Base-by-base conservation (phyloP, 257 asterid genomes). In the Scutellaria minor region DNA sequence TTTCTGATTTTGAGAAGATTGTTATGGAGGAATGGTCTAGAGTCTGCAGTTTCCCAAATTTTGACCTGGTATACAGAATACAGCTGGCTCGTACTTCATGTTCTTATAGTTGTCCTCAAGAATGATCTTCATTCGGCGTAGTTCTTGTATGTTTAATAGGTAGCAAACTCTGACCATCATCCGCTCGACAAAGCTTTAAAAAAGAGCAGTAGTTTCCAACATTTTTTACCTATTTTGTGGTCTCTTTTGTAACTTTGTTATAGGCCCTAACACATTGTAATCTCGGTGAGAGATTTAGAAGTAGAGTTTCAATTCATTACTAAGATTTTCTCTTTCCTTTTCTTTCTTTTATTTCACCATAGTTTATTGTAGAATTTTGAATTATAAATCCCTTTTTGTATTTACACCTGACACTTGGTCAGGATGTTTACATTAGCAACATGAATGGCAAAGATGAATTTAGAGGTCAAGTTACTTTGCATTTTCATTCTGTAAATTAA, bases 81-180 rank as follows among this genome's bases (percentile, higher is more conserved):
- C 60, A 60, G 67, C 71, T 42, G 50, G 76, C 78, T 67, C 68
- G 75, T 70, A 62, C 68, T 66, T 78, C 58, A 13, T 51, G 65
- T 64, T 42, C 61, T 42, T 24, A 10, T 60, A 75, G 59, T 65
- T 74, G 55, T 47, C 47, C 72, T 12, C 75, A 44, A 60, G 68
- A 61, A 55, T 14, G 57, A 44, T 52, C 75, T 20, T 69, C 61
- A 40, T 45, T 6, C 20, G 58, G 73, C 77, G 42, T 65, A 54
- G 66, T 78, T 64, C 71, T 59, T 82, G 83, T 82, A 73, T 85
- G 90, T 77, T 81, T 74, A 70, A 72, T 86, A 79, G 77, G 73
- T 48, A 67, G 78, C 75, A 68, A 39, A 72, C 68, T 46, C 76
- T 75, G 68, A 85, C 83, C 79, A 62, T 72, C 72, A 71, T 68